Percentiles rank a stretch among this genome's conserved stretches.
Evolutionary conservation across 177 flowering plant genomes (phyloP).

Genomic region (Tripterygium wilfordii): DNA sequence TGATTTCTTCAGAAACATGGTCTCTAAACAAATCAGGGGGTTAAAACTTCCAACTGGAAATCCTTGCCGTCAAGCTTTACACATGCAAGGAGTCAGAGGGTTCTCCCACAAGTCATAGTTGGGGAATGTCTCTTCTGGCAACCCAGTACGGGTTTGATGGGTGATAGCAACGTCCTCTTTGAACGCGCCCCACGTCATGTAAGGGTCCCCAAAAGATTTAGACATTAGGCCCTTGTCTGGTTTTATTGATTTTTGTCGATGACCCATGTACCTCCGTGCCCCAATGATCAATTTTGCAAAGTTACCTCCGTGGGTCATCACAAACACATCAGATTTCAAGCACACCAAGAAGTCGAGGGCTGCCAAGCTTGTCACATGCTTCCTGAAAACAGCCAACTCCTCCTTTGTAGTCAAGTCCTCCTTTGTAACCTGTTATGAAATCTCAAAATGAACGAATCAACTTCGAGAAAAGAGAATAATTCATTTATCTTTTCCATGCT

Average conservation of each 20-base stretch:
- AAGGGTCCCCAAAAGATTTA: conserved; percentile 96
- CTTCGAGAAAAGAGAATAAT: too few species aligned
- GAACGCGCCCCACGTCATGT: conserved; percentile 94
- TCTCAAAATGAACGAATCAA: background rate
- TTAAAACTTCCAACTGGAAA: background rate
- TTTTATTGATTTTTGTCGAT: conserved; percentile 83
- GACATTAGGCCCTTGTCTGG: conserved; percentile 98
- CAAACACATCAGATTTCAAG: conserved; percentile 94
- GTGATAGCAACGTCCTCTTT: conserved; percentile 85
- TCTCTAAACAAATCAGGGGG: conserved; percentile 5
- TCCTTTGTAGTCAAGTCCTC: conserved; percentile 79
- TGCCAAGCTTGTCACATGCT: conserved; percentile 96
- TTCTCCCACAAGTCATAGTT: conserved; percentile 98
- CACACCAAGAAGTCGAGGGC: conserved; percentile 96
- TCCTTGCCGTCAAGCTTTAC: conserved; percentile 50
- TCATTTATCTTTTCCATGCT: too few species aligned
- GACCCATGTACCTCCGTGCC: conserved; percentile 88
- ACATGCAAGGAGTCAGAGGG: conserved; percentile 98
- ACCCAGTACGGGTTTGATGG: conserved; percentile 88
- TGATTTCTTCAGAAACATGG: too few species aligned
- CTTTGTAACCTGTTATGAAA: conserved; percentile 71
- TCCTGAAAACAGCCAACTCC: conserved; percentile 75
- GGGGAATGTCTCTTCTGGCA: conserved; percentile 94
- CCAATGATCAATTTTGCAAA: conserved; percentile 94
- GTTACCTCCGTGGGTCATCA: conserved; percentile 98